Percentiles rank a stretch among this genome's conserved stretches.
Conservation (phyloP, 169 alveolate genomes). For the Plasmodium gallinaceum region DNA sequence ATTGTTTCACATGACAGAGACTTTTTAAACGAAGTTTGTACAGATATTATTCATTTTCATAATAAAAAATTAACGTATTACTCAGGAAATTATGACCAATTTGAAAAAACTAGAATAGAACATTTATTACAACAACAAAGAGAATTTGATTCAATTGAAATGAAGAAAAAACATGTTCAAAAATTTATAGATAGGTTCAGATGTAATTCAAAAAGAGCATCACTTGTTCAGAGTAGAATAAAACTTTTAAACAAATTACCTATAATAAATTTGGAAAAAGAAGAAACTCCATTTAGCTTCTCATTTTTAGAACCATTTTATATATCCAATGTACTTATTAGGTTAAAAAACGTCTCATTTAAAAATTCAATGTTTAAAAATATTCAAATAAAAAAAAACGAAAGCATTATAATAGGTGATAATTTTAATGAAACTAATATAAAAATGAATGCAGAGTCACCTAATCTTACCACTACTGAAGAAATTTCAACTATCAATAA, state of each 20-base stretch:
- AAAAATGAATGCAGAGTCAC: constrained; percentile 14
- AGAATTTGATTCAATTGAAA: constrained; percentile 91
- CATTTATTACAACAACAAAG: constrained; percentile 90
- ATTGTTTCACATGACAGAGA: constrained; percentile 98
- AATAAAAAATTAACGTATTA: constrained; percentile 89
- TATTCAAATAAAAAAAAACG: constrained; percentile 46
- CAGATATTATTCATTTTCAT: constrained; percentile 95
- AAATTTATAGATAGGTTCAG: constrained; percentile 95
- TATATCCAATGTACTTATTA: constrained; percentile 90
- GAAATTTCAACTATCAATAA: constrained; percentile 3
- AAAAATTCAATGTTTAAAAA: constrained; percentile 75
- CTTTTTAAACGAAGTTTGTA: constrained; percentile 95
- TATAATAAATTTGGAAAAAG: constrained; percentile 93
- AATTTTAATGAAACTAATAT: constrained; percentile 27
- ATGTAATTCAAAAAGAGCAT: constrained; percentile 95
- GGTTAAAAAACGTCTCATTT: constrained; percentile 82
- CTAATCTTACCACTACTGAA: constrained; percentile 2
- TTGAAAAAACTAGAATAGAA: constrained; percentile 93
- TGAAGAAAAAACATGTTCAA: constrained; percentile 94
- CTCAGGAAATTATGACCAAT: constrained; percentile 96
- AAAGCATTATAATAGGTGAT: constrained; percentile 62
- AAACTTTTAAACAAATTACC: constrained; percentile 95
- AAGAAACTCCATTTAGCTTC: constrained; percentile 96
- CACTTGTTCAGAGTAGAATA: constrained; percentile 96
- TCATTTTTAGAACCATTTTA: constrained; percentile 92